phyloP scores from a whole-genome alignment of 2,329 filamentous ascomycete genomes.

The Aspergillus nomiae region DNA sequence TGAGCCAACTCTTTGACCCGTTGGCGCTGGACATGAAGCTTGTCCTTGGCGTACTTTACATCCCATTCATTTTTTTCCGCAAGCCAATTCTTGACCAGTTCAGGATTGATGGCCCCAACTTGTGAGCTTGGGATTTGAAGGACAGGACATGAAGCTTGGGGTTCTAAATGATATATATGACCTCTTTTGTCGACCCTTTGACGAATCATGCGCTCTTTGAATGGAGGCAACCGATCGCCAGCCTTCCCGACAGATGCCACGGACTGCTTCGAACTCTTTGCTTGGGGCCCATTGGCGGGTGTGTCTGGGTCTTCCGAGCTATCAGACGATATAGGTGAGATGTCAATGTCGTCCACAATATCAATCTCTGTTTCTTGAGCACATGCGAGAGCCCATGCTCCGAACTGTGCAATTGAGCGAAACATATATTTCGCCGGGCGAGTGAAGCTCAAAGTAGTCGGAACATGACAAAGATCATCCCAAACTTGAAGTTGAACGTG shows the following conservation, averaged over 20 bases:
- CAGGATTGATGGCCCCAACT: slow-evolving; percentile 78
- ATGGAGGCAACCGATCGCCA: slow-evolving; percentile 78
- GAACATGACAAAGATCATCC: slow-evolving; percentile 93
- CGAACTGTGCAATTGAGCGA: slow-evolving; percentile 86
- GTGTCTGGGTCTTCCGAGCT: slow-evolving; percentile 22
- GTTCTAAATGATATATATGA: slow-evolving; percentile 67
- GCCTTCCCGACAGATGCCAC: slow-evolving; percentile 71
- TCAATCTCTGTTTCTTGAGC: slow-evolving; percentile 80
- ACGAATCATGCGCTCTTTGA: slow-evolving; percentile 86
- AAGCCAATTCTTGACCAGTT: slow-evolving; percentile 82
- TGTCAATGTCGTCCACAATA: slow-evolving; percentile 74
- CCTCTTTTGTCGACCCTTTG: slow-evolving; percentile 82
- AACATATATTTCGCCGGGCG: slow-evolving; percentile 97
- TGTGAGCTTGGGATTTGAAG: slow-evolving; percentile 64
- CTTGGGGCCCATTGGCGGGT: slow-evolving; percentile 7
- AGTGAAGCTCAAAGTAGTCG: slow-evolving; percentile 91
- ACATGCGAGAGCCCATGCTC: slow-evolving; percentile 83
- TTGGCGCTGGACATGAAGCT: slow-evolving; percentile 71
- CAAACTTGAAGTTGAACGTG: slow-evolving; percentile 93
- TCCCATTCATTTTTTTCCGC: slow-evolving; percentile 73
- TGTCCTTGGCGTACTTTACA: slow-evolving; percentile 67
- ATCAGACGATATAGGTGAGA: slow-evolving; percentile 72
- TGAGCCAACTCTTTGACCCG: slow-evolving; percentile 71
- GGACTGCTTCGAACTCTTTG: slow-evolving; percentile 22
- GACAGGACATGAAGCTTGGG: slow-evolving; percentile 65